Percentiles rank a stretch among this genome's conserved stretches.
Evolutionary conservation across 352 stramenopile species (phyloP).

Genomic region (Globisporangium paroecandrum): DNA sequence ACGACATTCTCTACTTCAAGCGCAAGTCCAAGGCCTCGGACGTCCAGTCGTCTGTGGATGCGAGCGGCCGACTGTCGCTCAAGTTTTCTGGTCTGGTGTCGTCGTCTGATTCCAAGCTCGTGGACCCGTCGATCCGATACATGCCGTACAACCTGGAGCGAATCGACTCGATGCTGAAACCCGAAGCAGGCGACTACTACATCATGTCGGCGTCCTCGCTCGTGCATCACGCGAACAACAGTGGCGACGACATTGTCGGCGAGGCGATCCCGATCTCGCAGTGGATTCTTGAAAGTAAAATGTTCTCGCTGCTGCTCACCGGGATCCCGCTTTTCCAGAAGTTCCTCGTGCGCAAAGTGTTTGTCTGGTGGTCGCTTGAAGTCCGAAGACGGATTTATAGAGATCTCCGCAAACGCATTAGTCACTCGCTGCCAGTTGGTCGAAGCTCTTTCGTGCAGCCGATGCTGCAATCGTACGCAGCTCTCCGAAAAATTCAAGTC

Average conservation of each 20-base stretch:
- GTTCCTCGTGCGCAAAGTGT: conserved; percentile 57
- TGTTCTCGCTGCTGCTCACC: conserved; percentile 66
- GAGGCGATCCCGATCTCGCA: conserved; percentile 63
- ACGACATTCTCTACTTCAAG: conserved; percentile 69
- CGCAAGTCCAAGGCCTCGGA: conserved; percentile 17
- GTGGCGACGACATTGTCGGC: conserved; percentile 30
- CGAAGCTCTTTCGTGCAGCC: conserved; percentile 36
- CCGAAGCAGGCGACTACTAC: conserved; percentile 51
- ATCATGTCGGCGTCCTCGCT: conserved; percentile 61
- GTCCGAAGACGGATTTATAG: conserved; percentile 38
- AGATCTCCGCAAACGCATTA: conserved; percentile 34
- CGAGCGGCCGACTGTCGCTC: conserved; percentile 22
- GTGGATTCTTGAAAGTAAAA: conserved; percentile 73
- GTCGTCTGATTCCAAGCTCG: background rate
- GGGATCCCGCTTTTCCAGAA: conserved; percentile 76
- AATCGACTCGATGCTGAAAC: conserved; percentile 26
- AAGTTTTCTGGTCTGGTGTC: conserved; percentile 23
- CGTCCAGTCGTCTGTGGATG: conserved; percentile 8
- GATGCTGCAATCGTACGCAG: conserved; percentile 35
- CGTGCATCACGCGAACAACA: conserved; percentile 51
- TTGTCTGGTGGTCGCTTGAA: conserved; percentile 42
- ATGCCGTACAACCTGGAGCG: conserved; percentile 64
- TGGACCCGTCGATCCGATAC: conserved; percentile 22
- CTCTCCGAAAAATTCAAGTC: conserved; percentile 37
- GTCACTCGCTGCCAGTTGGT: conserved; percentile 32